Evolutionary conservation across 2,329 filamentous ascomycete species (phyloP).

Genomic region (Botrytis hyacinthi): DNA sequence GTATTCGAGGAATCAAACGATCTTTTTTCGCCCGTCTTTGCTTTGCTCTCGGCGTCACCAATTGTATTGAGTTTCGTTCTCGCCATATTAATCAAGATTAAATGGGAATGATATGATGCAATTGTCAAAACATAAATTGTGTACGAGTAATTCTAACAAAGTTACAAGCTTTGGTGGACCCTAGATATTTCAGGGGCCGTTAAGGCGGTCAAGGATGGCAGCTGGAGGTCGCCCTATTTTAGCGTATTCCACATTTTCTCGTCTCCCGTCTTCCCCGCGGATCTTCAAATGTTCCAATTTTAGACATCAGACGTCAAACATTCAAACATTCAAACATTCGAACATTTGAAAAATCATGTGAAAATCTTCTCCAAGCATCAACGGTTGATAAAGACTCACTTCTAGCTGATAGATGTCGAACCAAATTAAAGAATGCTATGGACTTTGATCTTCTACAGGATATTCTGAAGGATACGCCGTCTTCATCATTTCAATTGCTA

Average conservation of each 20-base stretch:
- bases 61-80: neutral
- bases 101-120: neutral
- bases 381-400: neutral
- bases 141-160: neutral
- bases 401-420: neutral
- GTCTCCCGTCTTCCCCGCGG: neutral
- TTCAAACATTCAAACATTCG: neutral
- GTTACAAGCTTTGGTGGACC: neutral
- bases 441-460: conserved; percentile 26
- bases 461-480: conserved; percentile 16
- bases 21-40: conserved; percentile 27
- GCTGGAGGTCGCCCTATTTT: neutral
- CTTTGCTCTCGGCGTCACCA: neutral
- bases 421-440: conserved; percentile 21
- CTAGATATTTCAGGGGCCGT: neutral
- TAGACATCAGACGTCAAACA: neutral
- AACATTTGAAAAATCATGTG: neutral
- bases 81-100: neutral
- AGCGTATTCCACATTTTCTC: neutral
- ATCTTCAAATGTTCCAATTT: neutral
- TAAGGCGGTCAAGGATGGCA: conserved; percentile 2
- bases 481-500: conserved; percentile 24
- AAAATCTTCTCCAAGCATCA: neutral
- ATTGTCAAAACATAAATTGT: neutral
- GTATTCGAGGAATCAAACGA: conserved; percentile 24